These are phyloP conservation scores for Citropsis articulata DNA, from an alignment of 345 rosid species.

Conservation along the genomic window DNA sequence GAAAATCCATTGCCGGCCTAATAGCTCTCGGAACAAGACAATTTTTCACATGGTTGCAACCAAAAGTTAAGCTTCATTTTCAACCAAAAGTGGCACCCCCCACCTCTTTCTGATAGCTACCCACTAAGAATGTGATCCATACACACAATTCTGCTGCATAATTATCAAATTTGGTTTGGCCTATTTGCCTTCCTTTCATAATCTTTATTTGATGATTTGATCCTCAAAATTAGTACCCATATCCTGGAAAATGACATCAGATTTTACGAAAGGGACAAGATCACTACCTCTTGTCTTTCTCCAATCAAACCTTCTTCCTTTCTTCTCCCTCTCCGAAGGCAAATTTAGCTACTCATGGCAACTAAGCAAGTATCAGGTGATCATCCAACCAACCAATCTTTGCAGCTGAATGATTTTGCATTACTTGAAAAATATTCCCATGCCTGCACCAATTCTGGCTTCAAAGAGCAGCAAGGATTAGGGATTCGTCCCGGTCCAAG, in stretches of 20 bases:
- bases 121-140: conserved; percentile 36
- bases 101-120: conserved; percentile 24
- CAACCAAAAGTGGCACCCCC: conserved; percentile 28
- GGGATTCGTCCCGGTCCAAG: not conserved
- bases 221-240: conserved; percentile 37
- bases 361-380: not conserved
- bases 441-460: not conserved
- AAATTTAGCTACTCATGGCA: too few species aligned
- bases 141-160: conserved; percentile 23
- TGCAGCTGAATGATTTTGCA: not conserved
- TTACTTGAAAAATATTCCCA: too few species aligned
- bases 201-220: conserved; percentile 5
- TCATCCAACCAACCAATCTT: too few species aligned
- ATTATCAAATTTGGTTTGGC: conserved; percentile 33
- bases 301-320: conserved; percentile 13
- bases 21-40: conserved; percentile 20
- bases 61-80: conserved; percentile 35
- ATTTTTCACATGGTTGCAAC: conserved; percentile 27
- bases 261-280: conserved; percentile 33
- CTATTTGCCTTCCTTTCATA: conserved; percentile 9
- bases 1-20: conserved; percentile 15
- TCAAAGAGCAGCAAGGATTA: not conserved
- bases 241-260: conserved; percentile 36
- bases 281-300: conserved; percentile 12
- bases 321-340: not conserved